Base-by-base conservation (phyloP, 2,329 filamentous ascomycete genomes). In the Beauveria scarabaeidicola region DNA sequence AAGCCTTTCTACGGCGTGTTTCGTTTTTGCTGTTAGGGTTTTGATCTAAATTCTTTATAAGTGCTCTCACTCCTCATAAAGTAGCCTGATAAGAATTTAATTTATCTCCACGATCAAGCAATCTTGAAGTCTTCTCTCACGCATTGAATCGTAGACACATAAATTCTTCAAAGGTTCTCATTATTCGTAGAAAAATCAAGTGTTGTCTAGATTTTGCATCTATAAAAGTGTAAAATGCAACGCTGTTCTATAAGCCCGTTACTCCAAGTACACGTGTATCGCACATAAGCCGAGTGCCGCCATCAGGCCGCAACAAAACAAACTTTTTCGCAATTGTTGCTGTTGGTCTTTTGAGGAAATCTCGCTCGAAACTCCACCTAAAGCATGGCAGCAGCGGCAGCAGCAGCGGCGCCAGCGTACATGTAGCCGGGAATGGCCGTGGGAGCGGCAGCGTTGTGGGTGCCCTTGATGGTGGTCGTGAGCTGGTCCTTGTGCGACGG, bases 401-500 rank as follows among this genome's bases (percentile, higher is more conserved):
- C 52, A n/a, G 64, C 61, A 15, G 62, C 58, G 2, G 52, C 59
- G 3, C 59, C 59, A 5, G 59, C 53, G 47, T 55, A 56, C 32
- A 58, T 52, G 48, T 55, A 56, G 23, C 56, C 21, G 32, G 57
- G 57, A 41, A 52, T 32, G 29, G 38, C 50, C 3, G 57, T 59
- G 17, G 57, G 57, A 3, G 50, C 50, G 17, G 57, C 47, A 19
- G 38, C 56, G 21, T 54, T 27, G 44, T 51, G 52, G 46, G 63
- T 65, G 36, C 66, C 64, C 43, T 61, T 52, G 59, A 74, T 66
- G 47, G 72, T 74, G 27, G 70, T 74, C 19, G 72, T 74, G 58
- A 74, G 64, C 64, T 75, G 69, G 43, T 54, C 66, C 40, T 68
- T 62, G 55, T 68, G 68, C 9, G 69, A 74, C n/a, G 69, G 67